Conservation (phyloP, 2,329 filamentous ascomycete genomes). For the Colletotrichum somersetense region DNA sequence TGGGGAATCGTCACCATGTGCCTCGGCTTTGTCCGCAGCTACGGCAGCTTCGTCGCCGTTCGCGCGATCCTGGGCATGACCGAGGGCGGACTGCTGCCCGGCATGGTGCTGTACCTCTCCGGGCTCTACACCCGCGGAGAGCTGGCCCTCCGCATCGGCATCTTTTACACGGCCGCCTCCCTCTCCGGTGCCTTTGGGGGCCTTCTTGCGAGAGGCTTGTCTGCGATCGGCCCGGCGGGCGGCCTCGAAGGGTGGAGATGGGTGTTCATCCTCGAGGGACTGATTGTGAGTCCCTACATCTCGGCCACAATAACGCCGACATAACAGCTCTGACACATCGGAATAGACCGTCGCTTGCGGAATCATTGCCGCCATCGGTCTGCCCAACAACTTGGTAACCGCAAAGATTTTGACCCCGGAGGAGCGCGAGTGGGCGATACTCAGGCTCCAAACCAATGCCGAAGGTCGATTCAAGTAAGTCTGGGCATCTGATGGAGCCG, state of each 20-base stretch:
- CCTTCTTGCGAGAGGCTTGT: conserved; percentile 71
- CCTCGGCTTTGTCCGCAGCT: conserved; percentile 65
- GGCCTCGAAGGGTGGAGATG: conserved; percentile 70
- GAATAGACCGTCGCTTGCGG: conserved; percentile 67
- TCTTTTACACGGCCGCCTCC: conserved; percentile 77
- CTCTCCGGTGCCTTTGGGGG: conserved; percentile 75
- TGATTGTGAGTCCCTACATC: conserved; percentile 55
- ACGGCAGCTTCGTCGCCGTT: conserved; percentile 70
- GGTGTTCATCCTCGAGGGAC: conserved; percentile 73
- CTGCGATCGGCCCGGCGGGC: conserved; percentile 67
- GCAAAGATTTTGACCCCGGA: conserved; percentile 66
- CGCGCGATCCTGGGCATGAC: conserved; percentile 72
- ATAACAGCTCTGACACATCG: conserved; percentile 25
- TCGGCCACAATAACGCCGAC: not conserved
- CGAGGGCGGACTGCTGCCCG: conserved; percentile 75
- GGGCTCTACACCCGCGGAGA: conserved; percentile 71
- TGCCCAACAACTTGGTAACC: conserved; percentile 68
- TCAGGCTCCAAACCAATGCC: conserved; percentile 56
- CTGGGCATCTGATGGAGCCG: not conserved
- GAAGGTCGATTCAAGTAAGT: conserved; percentile 52
- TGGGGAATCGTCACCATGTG: conserved; percentile 73
- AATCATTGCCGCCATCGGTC: conserved; percentile 61
- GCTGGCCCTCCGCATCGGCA: conserved; percentile 72
- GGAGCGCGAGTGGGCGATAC: conserved; percentile 63
- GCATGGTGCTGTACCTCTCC: conserved; percentile 77